phyloP scores from a whole-genome alignment of 805 yeast genomes.

The Saccharomycopsis sp. region DNA sequence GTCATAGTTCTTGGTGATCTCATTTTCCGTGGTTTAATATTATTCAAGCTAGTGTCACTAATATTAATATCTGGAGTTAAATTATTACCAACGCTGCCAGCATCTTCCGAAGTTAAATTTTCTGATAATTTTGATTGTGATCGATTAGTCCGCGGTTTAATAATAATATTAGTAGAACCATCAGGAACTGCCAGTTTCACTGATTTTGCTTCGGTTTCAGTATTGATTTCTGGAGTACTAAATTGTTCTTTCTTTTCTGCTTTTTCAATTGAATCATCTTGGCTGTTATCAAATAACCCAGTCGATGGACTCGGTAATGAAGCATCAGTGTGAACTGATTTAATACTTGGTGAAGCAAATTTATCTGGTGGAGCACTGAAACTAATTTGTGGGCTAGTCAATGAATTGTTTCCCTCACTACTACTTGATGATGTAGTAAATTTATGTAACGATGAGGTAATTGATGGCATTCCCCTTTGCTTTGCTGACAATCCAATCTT shows the following conservation, averaged over 20 bases:
- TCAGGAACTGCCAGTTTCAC: not conserved
- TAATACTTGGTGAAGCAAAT: not conserved
- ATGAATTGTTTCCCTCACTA: not conserved
- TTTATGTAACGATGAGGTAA: constrained; percentile 7
- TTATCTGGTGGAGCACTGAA: not conserved
- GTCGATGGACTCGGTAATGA: constrained; percentile 6
- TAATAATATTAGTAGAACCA: not conserved
- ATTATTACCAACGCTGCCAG: too few relatives aligned
- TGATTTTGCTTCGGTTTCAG: not conserved
- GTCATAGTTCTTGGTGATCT: constrained; percentile 13
- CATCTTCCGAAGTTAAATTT: too few relatives aligned
- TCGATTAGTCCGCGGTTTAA: too few relatives aligned
- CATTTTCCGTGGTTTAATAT: constrained; percentile 1
- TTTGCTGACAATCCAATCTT: not conserved
- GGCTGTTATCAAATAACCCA: not conserved
- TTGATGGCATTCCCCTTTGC: constrained; percentile 10
- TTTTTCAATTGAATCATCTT: not conserved
- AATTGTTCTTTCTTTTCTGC: not conserved
- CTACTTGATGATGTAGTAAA: constrained; percentile 1
- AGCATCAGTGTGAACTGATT: constrained; percentile 6
- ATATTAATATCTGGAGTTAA: too few relatives aligned
- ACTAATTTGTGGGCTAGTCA: not conserved
- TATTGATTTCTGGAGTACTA: not conserved
- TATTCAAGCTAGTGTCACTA: constrained; percentile 5
- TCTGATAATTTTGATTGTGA: too few relatives aligned